Percentiles rank a stretch among this genome's conserved stretches.
These are phyloP conservation scores for Fraxinus baroniana DNA, from an alignment of 305 asterid species.

Conservation along the genomic window DNA sequence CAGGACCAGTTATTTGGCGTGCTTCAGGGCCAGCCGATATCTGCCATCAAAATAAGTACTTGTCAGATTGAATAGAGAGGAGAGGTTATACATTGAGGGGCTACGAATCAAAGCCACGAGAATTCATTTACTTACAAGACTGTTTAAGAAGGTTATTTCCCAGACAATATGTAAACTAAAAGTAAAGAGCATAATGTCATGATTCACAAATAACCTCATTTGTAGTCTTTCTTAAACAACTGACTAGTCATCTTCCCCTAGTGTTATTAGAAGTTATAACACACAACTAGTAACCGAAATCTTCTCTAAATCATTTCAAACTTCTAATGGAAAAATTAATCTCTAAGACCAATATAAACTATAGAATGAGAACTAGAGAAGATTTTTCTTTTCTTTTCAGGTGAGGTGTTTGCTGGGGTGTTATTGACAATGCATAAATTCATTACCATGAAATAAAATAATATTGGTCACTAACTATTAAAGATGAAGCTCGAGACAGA, in stretches of 20 bases:
- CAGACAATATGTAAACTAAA: background rate
- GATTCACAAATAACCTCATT: background rate
- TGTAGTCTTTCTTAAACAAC: background rate
- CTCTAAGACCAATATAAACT: background rate
- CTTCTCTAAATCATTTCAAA: background rate
- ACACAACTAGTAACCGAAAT: background rate
- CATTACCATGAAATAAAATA: background rate
- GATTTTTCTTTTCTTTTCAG: background rate
- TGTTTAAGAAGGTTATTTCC: background rate
- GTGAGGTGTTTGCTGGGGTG: background rate
- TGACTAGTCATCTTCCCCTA: background rate
- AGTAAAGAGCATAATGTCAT: background rate
- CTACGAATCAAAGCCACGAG: background rate
- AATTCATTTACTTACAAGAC: background rate
- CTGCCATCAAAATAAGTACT: conserved; percentile 35
- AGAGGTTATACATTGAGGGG: background rate
- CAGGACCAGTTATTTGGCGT: conserved; percentile 84
- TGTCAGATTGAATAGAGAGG: background rate
- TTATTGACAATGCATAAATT: background rate
- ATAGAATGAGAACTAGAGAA: background rate
- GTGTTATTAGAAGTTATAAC: background rate
- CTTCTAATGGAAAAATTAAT: background rate
- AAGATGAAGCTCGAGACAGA: background rate
- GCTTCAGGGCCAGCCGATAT: conserved; percentile 96
- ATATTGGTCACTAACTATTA: background rate